Conservation (phyloP, 2,329 filamentous ascomycete species). For the Teratosphaeriaceae sp. region DNA sequence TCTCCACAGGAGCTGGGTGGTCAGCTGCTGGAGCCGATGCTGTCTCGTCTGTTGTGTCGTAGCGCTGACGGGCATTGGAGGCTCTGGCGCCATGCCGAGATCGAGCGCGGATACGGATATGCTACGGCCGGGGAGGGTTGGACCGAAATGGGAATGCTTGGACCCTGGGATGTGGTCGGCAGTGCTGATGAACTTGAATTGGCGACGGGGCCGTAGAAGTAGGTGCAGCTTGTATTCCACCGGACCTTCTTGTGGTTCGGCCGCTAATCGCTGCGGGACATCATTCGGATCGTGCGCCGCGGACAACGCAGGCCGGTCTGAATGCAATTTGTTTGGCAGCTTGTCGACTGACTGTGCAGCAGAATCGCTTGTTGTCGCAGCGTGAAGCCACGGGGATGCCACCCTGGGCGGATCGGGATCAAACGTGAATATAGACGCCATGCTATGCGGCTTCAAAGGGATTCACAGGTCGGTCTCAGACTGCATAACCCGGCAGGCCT, state of each 20-base stretch:
- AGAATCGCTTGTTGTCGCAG: not conserved
- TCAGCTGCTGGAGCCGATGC: constrained; percentile 80
- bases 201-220: constrained; percentile 68
- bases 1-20: constrained; percentile 90
- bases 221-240: constrained; percentile 97
- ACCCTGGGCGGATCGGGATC: constrained; percentile 82
- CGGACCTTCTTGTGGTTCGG: constrained; percentile 89
- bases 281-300: not conserved
- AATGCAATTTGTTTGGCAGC: too few relatives aligned
- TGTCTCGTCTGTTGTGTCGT: constrained; percentile 66
- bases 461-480: too few relatives aligned
- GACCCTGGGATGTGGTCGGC: constrained; percentile 46
- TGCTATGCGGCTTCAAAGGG: constrained; percentile 35
- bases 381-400: constrained; percentile 77
- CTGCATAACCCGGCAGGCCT: too few relatives aligned
- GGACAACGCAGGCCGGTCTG: too few relatives aligned
- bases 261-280: constrained; percentile 56
- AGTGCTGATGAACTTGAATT: constrained; percentile 65
- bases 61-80: constrained; percentile 17
- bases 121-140: constrained; percentile 19
- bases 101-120: constrained; percentile 10
- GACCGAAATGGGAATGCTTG: constrained; percentile 36
- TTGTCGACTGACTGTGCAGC: too few relatives aligned
- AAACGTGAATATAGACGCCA: constrained; percentile 96
- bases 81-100: constrained; percentile 12